These are phyloP conservation scores for Lepidium africanum DNA, from an alignment of 345 rosid species.

Conservation along the genomic window DNA sequence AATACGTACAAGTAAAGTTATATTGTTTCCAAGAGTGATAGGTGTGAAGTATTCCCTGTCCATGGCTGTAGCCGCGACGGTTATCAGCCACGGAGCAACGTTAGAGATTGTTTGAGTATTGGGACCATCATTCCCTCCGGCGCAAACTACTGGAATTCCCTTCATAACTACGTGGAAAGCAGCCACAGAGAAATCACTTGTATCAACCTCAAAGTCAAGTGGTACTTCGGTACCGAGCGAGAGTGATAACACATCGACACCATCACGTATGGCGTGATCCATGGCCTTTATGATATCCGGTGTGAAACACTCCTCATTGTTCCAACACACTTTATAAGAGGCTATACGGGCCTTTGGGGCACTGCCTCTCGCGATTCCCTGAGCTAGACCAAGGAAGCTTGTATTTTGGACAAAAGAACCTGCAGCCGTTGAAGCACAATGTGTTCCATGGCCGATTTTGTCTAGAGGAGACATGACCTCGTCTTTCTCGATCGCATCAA, in stretches of 20 bases:
- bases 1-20: conserved; percentile 15
- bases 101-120: conserved; percentile 26
- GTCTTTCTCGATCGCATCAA: background rate
- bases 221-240: conserved; percentile 37
- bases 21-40: conserved; percentile 40
- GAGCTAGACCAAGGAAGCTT: conserved; percentile 31
- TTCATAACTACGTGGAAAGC: conserved; percentile 49
- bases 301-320: conserved; percentile 32
- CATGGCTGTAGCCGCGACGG: conserved; percentile 49
- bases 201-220: conserved; percentile 31
- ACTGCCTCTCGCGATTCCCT: conserved; percentile 54
- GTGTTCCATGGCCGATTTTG: conserved; percentile 53
- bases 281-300: conserved; percentile 54
- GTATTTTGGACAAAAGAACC: conserved; percentile 44
- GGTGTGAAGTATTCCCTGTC: conserved; percentile 39
- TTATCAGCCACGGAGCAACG: conserved; percentile 53
- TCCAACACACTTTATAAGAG: conserved; percentile 56
- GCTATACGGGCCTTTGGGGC: conserved; percentile 59
- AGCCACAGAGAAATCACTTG: conserved; percentile 34
- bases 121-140: conserved; percentile 51
- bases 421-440: conserved; percentile 56
- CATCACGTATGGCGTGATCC: conserved; percentile 57
- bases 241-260: conserved; percentile 53
- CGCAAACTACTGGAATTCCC: conserved; percentile 45
- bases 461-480: conserved; percentile 45